Percentiles rank a stretch among this genome's conserved stretches.
These are phyloP conservation scores for Colletotrichum sp. DNA, from an alignment of 2,329 filamentous ascomycete species.

Conservation along the genomic window DNA sequence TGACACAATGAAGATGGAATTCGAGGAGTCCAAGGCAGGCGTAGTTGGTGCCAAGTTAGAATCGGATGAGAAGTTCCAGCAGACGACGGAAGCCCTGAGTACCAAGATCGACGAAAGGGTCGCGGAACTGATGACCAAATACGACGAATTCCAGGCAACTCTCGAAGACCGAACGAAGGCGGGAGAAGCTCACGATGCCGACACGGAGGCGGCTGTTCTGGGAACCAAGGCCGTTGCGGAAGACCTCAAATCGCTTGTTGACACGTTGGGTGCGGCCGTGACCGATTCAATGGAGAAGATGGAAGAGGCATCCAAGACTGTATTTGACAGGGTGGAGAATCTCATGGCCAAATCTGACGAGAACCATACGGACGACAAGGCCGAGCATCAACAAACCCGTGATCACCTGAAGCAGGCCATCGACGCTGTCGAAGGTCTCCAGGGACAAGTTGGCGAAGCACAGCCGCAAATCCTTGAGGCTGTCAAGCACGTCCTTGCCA, in stretches of 20 bases:
- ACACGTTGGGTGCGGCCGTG: slow-evolving; percentile 81
- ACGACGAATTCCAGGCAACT: slow-evolving; percentile 80
- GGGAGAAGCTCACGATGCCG: slow-evolving; percentile 74
- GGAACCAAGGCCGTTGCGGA: slow-evolving; percentile 82
- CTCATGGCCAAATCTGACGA: slow-evolving; percentile 79
- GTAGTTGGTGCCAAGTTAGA: slow-evolving; percentile 83
- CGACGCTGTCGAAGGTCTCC: slow-evolving; percentile 74
- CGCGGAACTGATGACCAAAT: slow-evolving; percentile 81
- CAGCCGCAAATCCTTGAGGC: slow-evolving; percentile 89
- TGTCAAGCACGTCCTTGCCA: slow-evolving; percentile 81
- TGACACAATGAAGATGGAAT: slow-evolving; percentile 81
- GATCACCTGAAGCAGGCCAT: slow-evolving; percentile 80
- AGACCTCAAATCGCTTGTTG: slow-evolving; percentile 84
- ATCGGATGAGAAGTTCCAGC: slow-evolving; percentile 76
- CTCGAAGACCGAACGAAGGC: slow-evolving; percentile 77
- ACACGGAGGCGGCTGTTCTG: slow-evolving; percentile 75
- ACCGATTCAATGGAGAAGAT: slow-evolving; percentile 86
- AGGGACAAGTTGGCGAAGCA: slow-evolving; percentile 79
- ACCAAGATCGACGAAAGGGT: slow-evolving; percentile 70
- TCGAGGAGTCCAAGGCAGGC: slow-evolving; percentile 84
- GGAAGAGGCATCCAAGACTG: slow-evolving; percentile 84
- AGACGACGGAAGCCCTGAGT: slow-evolving; percentile 58
- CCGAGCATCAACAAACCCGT: slow-evolving; percentile 82
- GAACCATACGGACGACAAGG: slow-evolving; percentile 73
- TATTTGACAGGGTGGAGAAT: slow-evolving; percentile 83